Evolutionary conservation across 352 stramenopile species (phyloP), one percentile per base, ranked within the genome.

Genomic region (Pythium vanterpoolii): DNA sequence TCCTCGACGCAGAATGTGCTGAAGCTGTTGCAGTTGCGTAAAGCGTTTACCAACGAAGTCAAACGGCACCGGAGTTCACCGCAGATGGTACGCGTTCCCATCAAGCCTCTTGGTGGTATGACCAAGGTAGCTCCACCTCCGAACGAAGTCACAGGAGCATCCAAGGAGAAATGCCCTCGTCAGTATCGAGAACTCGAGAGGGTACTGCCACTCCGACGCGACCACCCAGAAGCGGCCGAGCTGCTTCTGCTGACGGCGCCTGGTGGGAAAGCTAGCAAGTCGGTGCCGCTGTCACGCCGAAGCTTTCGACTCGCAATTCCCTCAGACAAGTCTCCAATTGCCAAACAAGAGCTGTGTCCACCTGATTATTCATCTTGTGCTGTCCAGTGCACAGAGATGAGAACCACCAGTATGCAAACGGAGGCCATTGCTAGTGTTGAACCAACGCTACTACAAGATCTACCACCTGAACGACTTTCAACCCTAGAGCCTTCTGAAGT

Each of bases 21-120:
- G 21, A 84, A 75, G 42, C 65, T 88, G 11, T 68, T 88, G 40
- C 77, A 69, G 45, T 63, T 88, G 2, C 65, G 72, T 7, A 81
- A 83, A 47, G 62, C 77, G 4, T 11, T 3, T 31, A 16, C 48
- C 1, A 26, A 61, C 19, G 21, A 56, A 14, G 42, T 61, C 7
- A 60, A 50, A 31, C 63, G 63, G 0, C 56, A 60, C 21, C 56
- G 66, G 27, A 71, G 63, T 18, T 31, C 44, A 21, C 62, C 55
- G 3, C 54, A 48, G 7, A 49, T 69, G 54, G 23, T 42, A n/a
- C 13, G 31, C 16, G 52, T 62, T 4, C 45, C 45, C 1, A 30
- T 59, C 6, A 31, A 26, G 5, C 5, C 36, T 24, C 3, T 23
- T 39, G 40, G 40, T n/a, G 30, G 14, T 14, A 5, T 2, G 4